Percentiles rank a stretch among this genome's conserved stretches.
phyloP scores from a whole-genome alignment of 495 filamentous ascomycete genomes.

The Lasiosphaeria ovina region DNA sequence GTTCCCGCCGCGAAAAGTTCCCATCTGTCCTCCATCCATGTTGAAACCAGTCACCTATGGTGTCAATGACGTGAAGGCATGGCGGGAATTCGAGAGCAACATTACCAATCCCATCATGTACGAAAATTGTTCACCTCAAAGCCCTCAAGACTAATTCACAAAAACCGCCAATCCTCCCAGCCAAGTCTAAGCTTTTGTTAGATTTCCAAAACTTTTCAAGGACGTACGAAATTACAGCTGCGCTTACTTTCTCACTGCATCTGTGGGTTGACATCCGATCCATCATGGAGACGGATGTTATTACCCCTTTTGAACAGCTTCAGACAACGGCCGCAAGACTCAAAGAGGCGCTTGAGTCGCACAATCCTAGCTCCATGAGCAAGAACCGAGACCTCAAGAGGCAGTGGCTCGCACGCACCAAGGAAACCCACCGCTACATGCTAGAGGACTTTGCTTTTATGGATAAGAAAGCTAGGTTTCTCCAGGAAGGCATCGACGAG shows the following conservation, averaged over 20 bases:
- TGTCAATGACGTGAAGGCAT: constrained; percentile 10
- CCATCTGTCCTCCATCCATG: constrained; percentile 12
- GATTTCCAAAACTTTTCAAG: neutral
- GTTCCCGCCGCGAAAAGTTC: constrained; percentile 23
- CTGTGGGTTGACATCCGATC: constrained; percentile 31
- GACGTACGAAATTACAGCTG: constrained; percentile 15
- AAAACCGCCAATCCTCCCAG: neutral
- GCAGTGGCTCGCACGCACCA: neutral
- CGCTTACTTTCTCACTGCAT: constrained; percentile 26
- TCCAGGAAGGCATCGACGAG: constrained; percentile 13
- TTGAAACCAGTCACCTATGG: constrained; percentile 16
- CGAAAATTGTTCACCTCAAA: constrained; percentile 11
- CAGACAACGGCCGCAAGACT: neutral
- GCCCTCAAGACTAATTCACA: neutral
- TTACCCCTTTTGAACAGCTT: constrained; percentile 20
- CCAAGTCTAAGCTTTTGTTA: neutral
- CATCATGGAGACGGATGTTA: constrained; percentile 26
- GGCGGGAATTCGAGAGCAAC: constrained; percentile 13
- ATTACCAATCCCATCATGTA: constrained; percentile 20
- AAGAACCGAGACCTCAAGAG: neutral
- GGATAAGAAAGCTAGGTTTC: neutral
- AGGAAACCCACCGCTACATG: neutral
- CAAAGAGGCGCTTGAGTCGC: neutral
- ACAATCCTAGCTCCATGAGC: neutral
- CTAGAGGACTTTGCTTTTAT: neutral